These are phyloP conservation scores for Medicago arabica DNA, from an alignment of 306 rosid genomes.

Conservation along the genomic window DNA sequence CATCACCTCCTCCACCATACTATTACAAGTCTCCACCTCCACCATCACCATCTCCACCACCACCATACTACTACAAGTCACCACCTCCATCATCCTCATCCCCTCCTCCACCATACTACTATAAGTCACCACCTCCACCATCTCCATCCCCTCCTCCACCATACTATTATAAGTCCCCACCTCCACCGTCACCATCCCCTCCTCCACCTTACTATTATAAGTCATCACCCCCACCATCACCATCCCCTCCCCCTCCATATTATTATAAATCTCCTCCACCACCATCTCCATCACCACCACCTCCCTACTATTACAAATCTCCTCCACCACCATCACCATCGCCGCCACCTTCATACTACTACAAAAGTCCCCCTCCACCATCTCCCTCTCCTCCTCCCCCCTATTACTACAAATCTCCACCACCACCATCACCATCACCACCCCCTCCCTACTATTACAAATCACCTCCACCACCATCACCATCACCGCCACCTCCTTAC, in stretches of 20 bases:
- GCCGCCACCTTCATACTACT: constrained; percentile 41
- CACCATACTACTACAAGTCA: background rate
- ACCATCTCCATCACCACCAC: background rate
- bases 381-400: constrained; percentile 38
- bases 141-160: background rate
- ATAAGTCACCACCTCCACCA: background rate
- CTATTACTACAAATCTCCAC: constrained; percentile 49
- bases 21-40: background rate
- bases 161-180: background rate
- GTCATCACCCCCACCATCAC: background rate
- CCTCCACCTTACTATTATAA: background rate
- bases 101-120: background rate
- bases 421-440: constrained; percentile 41
- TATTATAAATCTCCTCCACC: background rate
- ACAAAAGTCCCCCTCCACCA: constrained; percentile 47
- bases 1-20: constrained; percentile 1
- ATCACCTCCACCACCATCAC: constrained; percentile 49
- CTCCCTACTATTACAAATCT: constrained; percentile 26
- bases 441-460: constrained; percentile 53
- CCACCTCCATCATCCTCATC: constrained; percentile 9
- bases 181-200: background rate
- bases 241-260: background rate
- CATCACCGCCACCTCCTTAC: constrained; percentile 51
- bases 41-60: background rate
- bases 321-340: constrained; percentile 38